Base-by-base conservation (phyloP, 2,329 filamentous ascomycete species). In the Monilinia aucupariae region DNA sequence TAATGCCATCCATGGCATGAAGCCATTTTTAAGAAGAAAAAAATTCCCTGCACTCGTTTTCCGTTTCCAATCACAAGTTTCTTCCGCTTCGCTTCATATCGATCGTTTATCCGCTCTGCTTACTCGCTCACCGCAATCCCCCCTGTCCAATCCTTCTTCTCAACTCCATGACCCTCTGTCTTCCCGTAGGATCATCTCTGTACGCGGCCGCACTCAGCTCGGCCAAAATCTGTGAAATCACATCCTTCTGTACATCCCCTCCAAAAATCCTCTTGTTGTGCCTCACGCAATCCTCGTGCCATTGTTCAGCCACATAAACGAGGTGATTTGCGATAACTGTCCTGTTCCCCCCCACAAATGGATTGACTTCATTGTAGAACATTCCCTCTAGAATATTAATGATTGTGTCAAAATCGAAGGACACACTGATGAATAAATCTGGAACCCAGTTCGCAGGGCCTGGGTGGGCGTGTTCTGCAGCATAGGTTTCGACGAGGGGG, bases 311-410 rank as follows among this genome's bases (percentile, higher is more conserved):
- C 3, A 86, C 75, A 68, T 87, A 85, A 0, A 88, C 74, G 49
- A 89, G 80, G 72, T 89, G 85, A 32, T 79, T 79, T 3, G 83
- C 83, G 8, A 90, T 77, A 63, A 81, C 75, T 49, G 79, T 79
- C 52, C 83, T 79, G 62, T 84, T 82, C 4, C 77, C 74, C 5
- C 83, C 84, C 43, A 80, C 76, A 73, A 89, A 90, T 0, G 87
- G 87, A 7, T 81, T 77, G 69, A 88, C 83, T 66, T 87, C 84
- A 45, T 82, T 82, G 74, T 88, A 89, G 76, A 85, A 89, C 75
- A 89, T 82, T 34, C 78, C 76, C 71, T 90, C 87, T 12, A 90
- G 76, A 2, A 85, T 81, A 1, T 81, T 78, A 68, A 89, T 80
- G 12, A 90, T 75, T 9, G 79, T 78, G 70, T 90, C 87, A 64